Evolutionary conservation across 805 yeast genomes (phyloP), one percentile per base, ranked within the genome.

Genomic region (Nakazawaea wickerhamii): DNA sequence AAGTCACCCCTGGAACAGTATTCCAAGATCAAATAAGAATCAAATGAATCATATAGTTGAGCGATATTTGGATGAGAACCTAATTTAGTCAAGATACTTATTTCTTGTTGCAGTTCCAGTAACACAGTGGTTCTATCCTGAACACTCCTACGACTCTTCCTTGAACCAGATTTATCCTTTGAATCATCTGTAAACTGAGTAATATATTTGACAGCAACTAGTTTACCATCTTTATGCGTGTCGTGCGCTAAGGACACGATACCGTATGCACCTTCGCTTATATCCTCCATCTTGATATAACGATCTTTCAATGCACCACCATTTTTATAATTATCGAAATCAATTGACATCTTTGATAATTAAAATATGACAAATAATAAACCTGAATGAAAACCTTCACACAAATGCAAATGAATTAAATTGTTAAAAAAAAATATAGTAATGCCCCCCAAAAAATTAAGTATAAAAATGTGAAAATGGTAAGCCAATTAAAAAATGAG

Each of bases 211-310:
- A 91, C 79, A 3, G 97, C 98, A 22, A 85, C 95, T 37, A 84
- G 63, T 43, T 68, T 65, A 48, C 68, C 54, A 23, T 58, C 52
- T 23, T 57, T 46, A 30, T 67, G 62, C 20, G 71, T 69, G 59
- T 91, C 96, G 53, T 79, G 80, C 8, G 96, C 97, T 20, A 91
- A 70, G 2, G 95, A 80, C 7, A 91, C 98, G 36, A 84, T 75
- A 39, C 98, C 98, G 61, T 87, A 91, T 0, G 97, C 87, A 23
- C 98, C 98, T 60, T 87, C 90, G 56, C 90, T 86, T 46, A 91
- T 76, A 55, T 81, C 86, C 45, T 77, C 79, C 18, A 88, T 70
- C 52, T 81, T 81, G 45, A 68, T 65, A 64, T 88, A 91, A 43
- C 84, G 68, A 42, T 69, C 69, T 46, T 79, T 73, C 44, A 87